Evolutionary conservation across 495 filamentous ascomycete species (phyloP).

Genomic region (Emericellopsis terricola): DNA sequence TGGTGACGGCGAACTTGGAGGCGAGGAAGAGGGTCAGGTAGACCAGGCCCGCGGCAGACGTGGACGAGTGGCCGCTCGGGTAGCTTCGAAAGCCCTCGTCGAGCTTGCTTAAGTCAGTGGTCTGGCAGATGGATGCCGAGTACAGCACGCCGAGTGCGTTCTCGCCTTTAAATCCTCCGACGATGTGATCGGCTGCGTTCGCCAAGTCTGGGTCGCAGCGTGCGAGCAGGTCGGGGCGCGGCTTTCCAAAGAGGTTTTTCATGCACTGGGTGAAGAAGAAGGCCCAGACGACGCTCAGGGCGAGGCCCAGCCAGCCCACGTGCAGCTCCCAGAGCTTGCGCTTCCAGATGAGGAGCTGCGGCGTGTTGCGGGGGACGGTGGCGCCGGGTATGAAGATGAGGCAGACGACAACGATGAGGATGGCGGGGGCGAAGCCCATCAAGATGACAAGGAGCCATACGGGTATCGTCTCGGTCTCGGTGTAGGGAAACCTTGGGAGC

Average conservation of each 20-base stretch:
- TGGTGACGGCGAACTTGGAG: conserved; percentile 39
- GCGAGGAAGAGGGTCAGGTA: conserved; percentile 58
- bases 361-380: conserved; percentile 50
- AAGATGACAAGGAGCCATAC: conserved; percentile 37
- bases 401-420: conserved; percentile 52
- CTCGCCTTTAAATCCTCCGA: conserved; percentile 15
- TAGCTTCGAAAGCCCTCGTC: conserved; percentile 80
- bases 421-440: conserved; percentile 37
- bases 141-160: conserved; percentile 31
- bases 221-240: conserved; percentile 61
- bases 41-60: conserved; percentile 60
- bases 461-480: conserved; percentile 53
- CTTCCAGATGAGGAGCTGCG: conserved; percentile 43
- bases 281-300: conserved; percentile 43
- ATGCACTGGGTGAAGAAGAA: conserved; percentile 69
- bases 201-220: conserved; percentile 41
- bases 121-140: conserved; percentile 49
- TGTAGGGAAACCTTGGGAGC: conserved; percentile 54
- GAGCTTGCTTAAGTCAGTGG: conserved; percentile 41
- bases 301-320: conserved; percentile 56
- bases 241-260: conserved; percentile 79
- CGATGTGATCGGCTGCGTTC: conserved; percentile 21
- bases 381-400: conserved; percentile 44
- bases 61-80: conserved; percentile 48
- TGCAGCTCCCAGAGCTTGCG: conserved; percentile 77